Percentiles rank a stretch among this genome's conserved stretches.
Conservation (phyloP, 345 rosid genomes). For the Euphorbia peplus region DNA sequence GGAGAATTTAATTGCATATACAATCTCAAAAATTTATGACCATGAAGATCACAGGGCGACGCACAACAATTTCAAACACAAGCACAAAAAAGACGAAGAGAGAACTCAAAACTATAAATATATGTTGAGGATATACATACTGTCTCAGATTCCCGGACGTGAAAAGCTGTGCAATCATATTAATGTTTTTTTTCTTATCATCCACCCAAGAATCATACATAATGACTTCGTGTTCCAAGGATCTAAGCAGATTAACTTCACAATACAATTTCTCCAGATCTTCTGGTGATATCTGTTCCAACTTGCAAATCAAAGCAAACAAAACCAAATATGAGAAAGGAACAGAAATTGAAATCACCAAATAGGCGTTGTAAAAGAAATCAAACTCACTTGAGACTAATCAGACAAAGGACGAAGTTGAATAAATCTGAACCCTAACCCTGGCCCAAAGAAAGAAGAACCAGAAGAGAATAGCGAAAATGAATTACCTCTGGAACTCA, state of each 20-base stretch:
- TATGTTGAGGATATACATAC: constrained; percentile 23
- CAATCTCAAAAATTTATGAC: no score
- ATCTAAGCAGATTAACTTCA: constrained; percentile 75
- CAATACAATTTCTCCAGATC: constrained; percentile 67
- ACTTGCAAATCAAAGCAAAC: no score
- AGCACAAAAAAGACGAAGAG: neutral
- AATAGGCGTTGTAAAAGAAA: no score
- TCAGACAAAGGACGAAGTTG: no score
- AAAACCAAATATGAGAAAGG: no score
- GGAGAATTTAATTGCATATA: neutral
- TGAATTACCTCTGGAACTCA: no score
- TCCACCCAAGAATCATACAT: constrained; percentile 83
- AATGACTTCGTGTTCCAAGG: constrained; percentile 67
- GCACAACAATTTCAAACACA: neutral
- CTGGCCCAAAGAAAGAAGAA: no score
- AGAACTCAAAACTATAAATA: constrained; percentile 5
- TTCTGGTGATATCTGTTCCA: constrained; percentile 59
- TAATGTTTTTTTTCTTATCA: constrained; percentile 62
- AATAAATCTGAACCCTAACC: no score
- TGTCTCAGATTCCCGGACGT: constrained; percentile 87
- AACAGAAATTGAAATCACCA: no score
- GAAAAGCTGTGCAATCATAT: constrained; percentile 88
- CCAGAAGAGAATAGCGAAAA: no score
- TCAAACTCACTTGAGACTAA: no score
- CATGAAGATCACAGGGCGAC: constrained; percentile 23